These are phyloP conservation scores for Crithidia thermophila DNA, from an alignment of 208 protist species.

Conservation along the genomic window DNA sequence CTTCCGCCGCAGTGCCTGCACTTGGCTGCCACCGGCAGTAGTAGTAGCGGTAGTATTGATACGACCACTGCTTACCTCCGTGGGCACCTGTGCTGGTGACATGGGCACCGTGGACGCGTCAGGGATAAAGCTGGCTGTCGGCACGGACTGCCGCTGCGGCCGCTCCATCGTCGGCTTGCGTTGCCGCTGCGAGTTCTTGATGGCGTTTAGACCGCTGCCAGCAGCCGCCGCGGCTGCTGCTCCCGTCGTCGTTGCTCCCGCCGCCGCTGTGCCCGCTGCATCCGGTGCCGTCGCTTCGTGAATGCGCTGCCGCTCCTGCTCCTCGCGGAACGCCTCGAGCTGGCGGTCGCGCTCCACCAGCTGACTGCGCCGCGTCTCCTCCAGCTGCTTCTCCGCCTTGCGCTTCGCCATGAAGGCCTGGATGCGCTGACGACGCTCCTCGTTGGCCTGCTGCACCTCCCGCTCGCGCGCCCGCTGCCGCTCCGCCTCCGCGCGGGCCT, in stretches of 20 bases:
- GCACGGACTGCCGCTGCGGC: slow-evolving; percentile 10
- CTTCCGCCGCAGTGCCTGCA: slow-evolving; percentile 1
- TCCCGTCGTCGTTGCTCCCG: not conserved
- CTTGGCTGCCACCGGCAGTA: too few species aligned
- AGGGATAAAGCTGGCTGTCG: slow-evolving; percentile 13
- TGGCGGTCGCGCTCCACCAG: slow-evolving; percentile 9
- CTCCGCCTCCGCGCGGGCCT: slow-evolving; percentile 1
- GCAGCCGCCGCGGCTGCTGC: slow-evolving; percentile 13
- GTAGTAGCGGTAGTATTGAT: not conserved
- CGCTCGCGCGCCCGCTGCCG: slow-evolving; percentile 18
- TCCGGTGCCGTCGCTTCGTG: slow-evolving; percentile 4
- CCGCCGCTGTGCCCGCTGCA: not conserved
- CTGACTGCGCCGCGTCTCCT: slow-evolving; percentile 32
- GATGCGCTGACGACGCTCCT: slow-evolving; percentile 69
- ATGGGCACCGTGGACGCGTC: slow-evolving; percentile 14
- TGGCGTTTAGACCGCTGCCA: slow-evolving; percentile 34
- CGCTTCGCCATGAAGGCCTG: slow-evolving; percentile 64
- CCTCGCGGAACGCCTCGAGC: slow-evolving; percentile 7
- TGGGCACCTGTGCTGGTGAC: not conserved
- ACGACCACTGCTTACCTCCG: too few species aligned
- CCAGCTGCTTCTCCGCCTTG: slow-evolving; percentile 44
- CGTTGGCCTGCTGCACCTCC: slow-evolving; percentile 43
- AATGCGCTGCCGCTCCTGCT: slow-evolving; percentile 18
- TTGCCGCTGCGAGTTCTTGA: slow-evolving; percentile 26
- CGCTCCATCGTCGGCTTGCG: slow-evolving; percentile 11